Conservation (phyloP, 2,329 filamentous ascomycete species). For the Xylaria sp. region DNA sequence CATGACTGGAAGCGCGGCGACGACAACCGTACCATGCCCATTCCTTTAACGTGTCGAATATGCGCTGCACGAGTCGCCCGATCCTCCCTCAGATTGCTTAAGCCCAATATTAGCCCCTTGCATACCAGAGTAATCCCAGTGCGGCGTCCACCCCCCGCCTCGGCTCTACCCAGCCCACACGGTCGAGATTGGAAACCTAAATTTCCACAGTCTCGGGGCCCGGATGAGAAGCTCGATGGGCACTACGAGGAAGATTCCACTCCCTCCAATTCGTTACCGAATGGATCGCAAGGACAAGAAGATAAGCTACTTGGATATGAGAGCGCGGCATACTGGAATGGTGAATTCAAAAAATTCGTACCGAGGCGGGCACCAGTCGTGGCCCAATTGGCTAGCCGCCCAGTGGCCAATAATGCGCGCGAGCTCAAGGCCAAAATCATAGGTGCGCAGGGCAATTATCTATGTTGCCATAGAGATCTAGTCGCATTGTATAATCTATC, state of each 20-base stretch:
- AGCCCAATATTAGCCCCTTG: not conserved
- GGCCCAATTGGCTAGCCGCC: not conserved
- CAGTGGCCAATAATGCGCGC: conserved; percentile 1
- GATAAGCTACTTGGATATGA: not conserved
- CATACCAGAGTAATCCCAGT: conserved; percentile 18
- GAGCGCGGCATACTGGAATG: not conserved
- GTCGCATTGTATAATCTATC: conserved; percentile 31
- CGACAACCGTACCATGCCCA: conserved; percentile 34
- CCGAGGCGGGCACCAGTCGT: conserved; percentile 1
- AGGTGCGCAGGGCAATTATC: conserved; percentile 24
- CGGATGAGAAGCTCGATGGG: not conserved
- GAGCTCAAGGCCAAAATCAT: conserved; percentile 34
- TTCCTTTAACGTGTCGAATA: conserved; percentile 39
- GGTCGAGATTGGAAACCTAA: not conserved
- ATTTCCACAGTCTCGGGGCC: not conserved
- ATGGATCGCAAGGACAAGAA: not conserved
- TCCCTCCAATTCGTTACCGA: not conserved
- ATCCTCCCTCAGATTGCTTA: not conserved
- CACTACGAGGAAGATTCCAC: not conserved
- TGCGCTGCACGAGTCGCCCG: conserved; percentile 37
- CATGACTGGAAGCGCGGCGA: conserved; percentile 6
- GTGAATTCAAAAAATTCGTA: conserved; percentile 14
- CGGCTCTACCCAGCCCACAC: not conserved
- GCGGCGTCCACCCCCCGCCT: not conserved
- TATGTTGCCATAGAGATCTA: conserved; percentile 28